phyloP scores from a whole-genome alignment of 2,329 filamentous ascomycete species.

The Epichloe gansuensis region DNA sequence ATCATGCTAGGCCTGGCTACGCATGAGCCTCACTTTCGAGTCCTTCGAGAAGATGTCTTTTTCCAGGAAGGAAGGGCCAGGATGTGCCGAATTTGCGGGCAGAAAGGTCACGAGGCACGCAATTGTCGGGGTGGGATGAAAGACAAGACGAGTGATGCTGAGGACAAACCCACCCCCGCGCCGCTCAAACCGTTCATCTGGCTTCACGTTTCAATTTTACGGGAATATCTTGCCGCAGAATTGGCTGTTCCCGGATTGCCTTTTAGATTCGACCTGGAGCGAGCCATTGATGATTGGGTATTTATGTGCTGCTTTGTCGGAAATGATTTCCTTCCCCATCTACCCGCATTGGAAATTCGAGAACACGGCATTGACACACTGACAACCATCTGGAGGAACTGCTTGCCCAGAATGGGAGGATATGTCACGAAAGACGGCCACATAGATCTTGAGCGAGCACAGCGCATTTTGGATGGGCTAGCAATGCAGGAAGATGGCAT shows the following conservation, averaged over 20 bases:
- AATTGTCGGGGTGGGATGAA: conserved; percentile 73
- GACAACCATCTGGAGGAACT: conserved; percentile 94
- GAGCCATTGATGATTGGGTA: conserved; percentile 94
- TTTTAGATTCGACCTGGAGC: conserved; percentile 86
- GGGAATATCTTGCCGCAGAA: conserved; percentile 88
- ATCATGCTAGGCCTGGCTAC: conserved; percentile 98
- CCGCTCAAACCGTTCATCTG: conserved; percentile 91
- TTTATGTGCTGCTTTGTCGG: conserved; percentile 99
- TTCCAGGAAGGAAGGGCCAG: conserved; percentile 75
- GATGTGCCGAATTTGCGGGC: conserved; percentile 78
- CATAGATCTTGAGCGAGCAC: conserved; percentile 76
- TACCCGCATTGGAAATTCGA: conserved; percentile 93
- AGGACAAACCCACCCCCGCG: conserved; percentile 62
- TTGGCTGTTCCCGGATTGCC: conserved; percentile 70
- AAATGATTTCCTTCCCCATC: conserved; percentile 94
- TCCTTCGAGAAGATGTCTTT: conserved; percentile 94
- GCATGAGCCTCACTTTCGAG: conserved; percentile 93
- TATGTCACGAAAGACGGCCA: conserved; percentile 93
- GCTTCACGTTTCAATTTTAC: conserved; percentile 83
- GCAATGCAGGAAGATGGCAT: conserved; percentile 91
- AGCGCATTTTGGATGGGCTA: conserved; percentile 76
- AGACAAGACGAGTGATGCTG: conserved; percentile 65
- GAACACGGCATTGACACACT: conserved; percentile 95
- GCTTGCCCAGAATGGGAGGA: conserved; percentile 80
- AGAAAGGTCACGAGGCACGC: conserved; percentile 80